Base-by-base conservation (phyloP, 108 stramenopile species). In the Craspedostauros australis region DNA sequence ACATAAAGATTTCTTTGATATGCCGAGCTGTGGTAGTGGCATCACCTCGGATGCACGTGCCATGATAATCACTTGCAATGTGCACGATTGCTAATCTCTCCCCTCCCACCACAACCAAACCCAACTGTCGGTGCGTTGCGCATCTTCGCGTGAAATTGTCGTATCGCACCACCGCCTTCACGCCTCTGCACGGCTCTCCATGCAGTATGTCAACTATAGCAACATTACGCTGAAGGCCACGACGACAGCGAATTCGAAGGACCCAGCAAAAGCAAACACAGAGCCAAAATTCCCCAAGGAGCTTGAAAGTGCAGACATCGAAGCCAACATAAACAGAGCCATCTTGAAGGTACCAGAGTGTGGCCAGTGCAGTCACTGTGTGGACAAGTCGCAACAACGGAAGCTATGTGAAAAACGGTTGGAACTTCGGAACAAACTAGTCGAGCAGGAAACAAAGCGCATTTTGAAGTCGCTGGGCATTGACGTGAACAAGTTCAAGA, bases 171-270 rank as follows among this genome's bases (percentile, higher is more conserved):
- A n/a, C 14, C 14, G n/a, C 40, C 22, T 54, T 54, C 15, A 22
- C 21, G 4, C 16, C 26, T 4, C 16, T 15, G 29, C 25, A 19
- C 45, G 9, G 8, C 14, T 40, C 24, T 40, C 15, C 2, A 31
- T 42, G 1, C 20, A 91, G 60, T 86, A 88, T 66, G 82, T 89
- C 39, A 93, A 93, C 64, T 89, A 82, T 50, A 73, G 76, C 31
- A 82, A 76, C 51, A 93, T 93, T 29, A 78, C 74, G 7, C 72
- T 93, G 14, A 87, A 82, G 46, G 78, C 78, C 19, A 75, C 75
- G 14, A 54, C 53, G 38, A 54, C 30, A 24, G 39, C 41, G n/a
- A 54, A n/a, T n/a, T 36, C 64, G 7, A 53, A 46, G 1, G 52
- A 47, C 48, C 86, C 79, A 1, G 76, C 78, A n/a, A 75, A 57